Evolutionary conservation across 495 filamentous ascomycete species (phyloP).

Genomic region (Friedmanniomyces simplex): DNA sequence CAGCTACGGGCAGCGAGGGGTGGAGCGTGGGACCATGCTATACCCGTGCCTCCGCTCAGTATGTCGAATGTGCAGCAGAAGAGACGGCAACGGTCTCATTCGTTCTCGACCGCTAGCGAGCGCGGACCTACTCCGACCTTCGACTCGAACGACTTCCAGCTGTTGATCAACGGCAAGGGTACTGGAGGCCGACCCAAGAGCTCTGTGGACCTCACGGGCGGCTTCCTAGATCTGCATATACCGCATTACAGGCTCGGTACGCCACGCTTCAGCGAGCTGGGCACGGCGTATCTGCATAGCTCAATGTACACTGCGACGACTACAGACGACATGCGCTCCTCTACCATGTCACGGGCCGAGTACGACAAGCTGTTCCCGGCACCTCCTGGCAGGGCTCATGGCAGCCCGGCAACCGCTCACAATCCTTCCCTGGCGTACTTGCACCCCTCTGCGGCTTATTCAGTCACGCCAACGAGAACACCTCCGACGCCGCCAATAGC

Average conservation of each 20-base stretch:
- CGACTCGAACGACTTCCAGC: slow-evolving; percentile 45
- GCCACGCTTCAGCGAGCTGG: slow-evolving; percentile 66
- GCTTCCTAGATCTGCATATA: slow-evolving; percentile 66
- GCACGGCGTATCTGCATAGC: slow-evolving; percentile 70
- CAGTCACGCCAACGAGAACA: slow-evolving; percentile 34
- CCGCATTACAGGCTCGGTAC: slow-evolving; percentile 80
- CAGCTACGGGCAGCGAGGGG: neutral
- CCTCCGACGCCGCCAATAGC: slow-evolving; percentile 5
- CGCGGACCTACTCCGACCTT: slow-evolving; percentile 45
- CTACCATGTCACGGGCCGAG: slow-evolving; percentile 42
- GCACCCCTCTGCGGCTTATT: slow-evolving; percentile 24
- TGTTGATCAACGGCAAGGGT: slow-evolving; percentile 59
- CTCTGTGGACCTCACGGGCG: slow-evolving; percentile 46
- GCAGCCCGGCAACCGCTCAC: slow-evolving; percentile 27
- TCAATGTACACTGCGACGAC: slow-evolving; percentile 51
- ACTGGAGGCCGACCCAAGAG: slow-evolving; percentile 54
- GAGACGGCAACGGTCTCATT: slow-evolving; percentile 40
- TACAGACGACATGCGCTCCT: slow-evolving; percentile 45
- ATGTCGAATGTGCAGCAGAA: slow-evolving; percentile 10
- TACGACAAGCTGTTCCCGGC: slow-evolving; percentile 36
- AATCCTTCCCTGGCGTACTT: slow-evolving; percentile 31
- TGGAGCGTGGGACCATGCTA: neutral
- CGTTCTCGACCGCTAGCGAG: slow-evolving; percentile 45
- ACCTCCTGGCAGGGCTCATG: slow-evolving; percentile 31
- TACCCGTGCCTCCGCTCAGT: slow-evolving; percentile 18